Evolutionary conservation across 2,329 filamentous ascomycete species (phyloP), one percentile per base, ranked within the genome.

Genomic region (Colletotrichum plurivorum): DNA sequence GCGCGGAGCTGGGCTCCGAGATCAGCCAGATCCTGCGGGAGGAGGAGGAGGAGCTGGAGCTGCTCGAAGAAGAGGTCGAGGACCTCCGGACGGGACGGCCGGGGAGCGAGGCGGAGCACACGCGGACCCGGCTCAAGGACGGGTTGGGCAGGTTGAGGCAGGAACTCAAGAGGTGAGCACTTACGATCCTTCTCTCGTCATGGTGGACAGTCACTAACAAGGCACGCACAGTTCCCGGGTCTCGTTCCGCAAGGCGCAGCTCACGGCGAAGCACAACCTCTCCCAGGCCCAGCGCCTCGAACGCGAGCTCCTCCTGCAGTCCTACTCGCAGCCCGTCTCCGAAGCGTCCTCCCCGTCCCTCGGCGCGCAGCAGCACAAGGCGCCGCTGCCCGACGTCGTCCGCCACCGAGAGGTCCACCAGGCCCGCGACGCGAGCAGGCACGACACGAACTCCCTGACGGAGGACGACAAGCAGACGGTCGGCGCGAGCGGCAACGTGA

Each of bases 401-500:
- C 78, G 76, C 20, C 74, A 72, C 57, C 74, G 70, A 12, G 75
- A 73, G 70, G 54, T 76, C 72, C 76, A 77, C 20, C 74, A 80
- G 16, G 46, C 62, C 18, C 27, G 46, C 15, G 46, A 60, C 48
- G 25, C 31, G 52, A 20, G 54, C 16, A 74, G 15, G 46, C 8
- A 49, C 46, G 20, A 77, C 20, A 74, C 79, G 55, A 78, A 80
- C 5, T 78, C 77, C 72, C 76, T 83, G 20, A 79, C 91, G 4
- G 89, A 90, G 22, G 89, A 94, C 73, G 90, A 93, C 77, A 91
- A 96, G 72, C 86, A 94, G 72, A 87, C 91, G 49, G 85, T 94
- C 15, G 89, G 90, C 71, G 93, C 95, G 0, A 93, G 93, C 39
- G 90, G 87, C 73, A 94, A 97, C 83, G 93, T 98, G 62, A 98